phyloP scores from a whole-genome alignment of 2,329 filamentous ascomycete species.

The Calonectria hongkongensis region DNA sequence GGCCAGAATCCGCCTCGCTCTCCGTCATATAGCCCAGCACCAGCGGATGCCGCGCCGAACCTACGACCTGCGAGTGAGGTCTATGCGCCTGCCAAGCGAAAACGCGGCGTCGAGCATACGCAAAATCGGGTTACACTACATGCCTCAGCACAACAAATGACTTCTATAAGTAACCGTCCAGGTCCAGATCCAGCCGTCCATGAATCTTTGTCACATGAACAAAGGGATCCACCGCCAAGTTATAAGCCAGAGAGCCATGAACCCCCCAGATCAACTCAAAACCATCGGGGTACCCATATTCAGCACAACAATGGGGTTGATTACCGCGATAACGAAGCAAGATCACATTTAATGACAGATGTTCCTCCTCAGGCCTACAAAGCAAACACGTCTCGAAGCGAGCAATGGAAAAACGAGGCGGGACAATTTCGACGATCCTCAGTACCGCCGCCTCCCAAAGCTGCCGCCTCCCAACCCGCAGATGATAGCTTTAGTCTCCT shows the following conservation, averaged over 20 bases:
- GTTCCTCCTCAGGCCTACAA: background rate
- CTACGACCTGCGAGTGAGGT: constrained; percentile 56
- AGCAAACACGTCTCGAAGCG: background rate
- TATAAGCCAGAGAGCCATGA: constrained; percentile 1
- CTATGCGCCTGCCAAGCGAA: constrained; percentile 53
- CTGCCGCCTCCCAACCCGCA: background rate
- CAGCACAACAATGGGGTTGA: constrained; percentile 36
- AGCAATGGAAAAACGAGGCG: background rate
- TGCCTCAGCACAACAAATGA: constrained; percentile 8
- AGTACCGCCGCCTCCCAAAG: background rate
- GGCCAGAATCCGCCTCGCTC: background rate
- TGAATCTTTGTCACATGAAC: background rate
- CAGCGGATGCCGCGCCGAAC: constrained; percentile 43
- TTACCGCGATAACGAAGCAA: constrained; percentile 46
- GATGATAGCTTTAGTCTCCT: constrained; percentile 25
- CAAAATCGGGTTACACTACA: constrained; percentile 15
- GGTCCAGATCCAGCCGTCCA: constrained; percentile 24
- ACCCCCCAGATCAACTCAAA: constrained; percentile 8
- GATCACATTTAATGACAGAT: constrained; percentile 38
- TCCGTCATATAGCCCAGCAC: constrained; percentile 22
- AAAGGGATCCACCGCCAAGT: constrained; percentile 18
- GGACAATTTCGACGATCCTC: background rate
- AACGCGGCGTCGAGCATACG: background rate
- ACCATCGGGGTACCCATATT: constrained; percentile 30
- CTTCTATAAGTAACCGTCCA: constrained; percentile 23